phyloP scores from a whole-genome alignment of 441 rosid genomes.

The Erodium trifolium region DNA sequence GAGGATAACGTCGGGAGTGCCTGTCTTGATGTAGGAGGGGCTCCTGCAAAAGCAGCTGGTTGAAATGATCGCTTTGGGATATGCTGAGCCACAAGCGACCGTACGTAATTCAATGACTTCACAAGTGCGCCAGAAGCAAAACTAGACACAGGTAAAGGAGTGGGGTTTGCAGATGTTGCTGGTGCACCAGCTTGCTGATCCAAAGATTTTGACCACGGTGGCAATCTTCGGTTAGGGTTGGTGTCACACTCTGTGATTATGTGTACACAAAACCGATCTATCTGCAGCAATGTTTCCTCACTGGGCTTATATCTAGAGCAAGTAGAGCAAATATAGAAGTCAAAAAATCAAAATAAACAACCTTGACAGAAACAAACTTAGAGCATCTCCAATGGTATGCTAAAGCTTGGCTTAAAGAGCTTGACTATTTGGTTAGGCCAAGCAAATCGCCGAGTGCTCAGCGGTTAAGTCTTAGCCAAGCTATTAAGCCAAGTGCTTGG shows the following conservation, averaged over 20 bases:
- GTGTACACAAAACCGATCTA: conserved; percentile 78
- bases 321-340: conserved; percentile 12
- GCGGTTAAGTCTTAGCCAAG: too few relatives aligned
- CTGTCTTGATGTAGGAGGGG: conserved; percentile 68
- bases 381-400: too few relatives aligned
- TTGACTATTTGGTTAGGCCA: too few relatives aligned
- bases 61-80: conserved; percentile 84
- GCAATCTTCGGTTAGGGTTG: conserved; percentile 44
- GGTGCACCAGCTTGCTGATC: conserved; percentile 38
- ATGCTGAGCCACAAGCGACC: conserved; percentile 82
- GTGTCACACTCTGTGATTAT: conserved; percentile 68
- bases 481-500: too few relatives aligned
- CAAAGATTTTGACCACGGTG: conserved; percentile 42
- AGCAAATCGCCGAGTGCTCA: too few relatives aligned
- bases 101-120: conserved; percentile 90
- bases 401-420: too few relatives aligned
- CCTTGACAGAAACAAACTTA: conserved; percentile 1
- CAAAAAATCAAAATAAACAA: conserved; percentile 17
- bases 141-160: conserved; percentile 71
- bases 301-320: conserved; percentile 83
- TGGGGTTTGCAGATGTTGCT: conserved; percentile 37
- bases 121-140: conserved; percentile 81
- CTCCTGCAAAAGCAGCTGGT: conserved; percentile 80
- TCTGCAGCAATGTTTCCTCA: conserved; percentile 84
- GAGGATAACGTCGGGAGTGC: conserved; percentile 72